Evolutionary conservation across 2,329 filamentous ascomycete species (phyloP).

Genomic region (Exutisphaerella laricina): DNA sequence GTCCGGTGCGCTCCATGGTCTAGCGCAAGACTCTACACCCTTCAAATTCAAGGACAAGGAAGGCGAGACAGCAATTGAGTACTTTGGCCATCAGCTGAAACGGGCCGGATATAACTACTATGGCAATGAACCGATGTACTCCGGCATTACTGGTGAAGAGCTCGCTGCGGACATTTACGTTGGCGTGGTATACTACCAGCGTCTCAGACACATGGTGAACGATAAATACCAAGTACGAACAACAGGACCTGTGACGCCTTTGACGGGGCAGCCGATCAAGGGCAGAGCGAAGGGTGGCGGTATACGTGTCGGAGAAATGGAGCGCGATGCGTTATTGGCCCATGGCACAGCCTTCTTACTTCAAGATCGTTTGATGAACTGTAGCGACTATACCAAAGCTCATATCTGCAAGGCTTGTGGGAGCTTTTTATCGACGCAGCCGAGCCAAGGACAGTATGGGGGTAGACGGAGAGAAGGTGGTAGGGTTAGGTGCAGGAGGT

Average conservation of each 20-base stretch:
- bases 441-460: slow-evolving; percentile 53
- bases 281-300: slow-evolving; percentile 92
- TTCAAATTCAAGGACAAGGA: slow-evolving; percentile 79
- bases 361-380: slow-evolving; percentile 94
- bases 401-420: slow-evolving; percentile 89
- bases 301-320: slow-evolving; percentile 99
- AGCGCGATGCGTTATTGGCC: slow-evolving; percentile 88
- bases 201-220: slow-evolving; percentile 98
- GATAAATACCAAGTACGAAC: slow-evolving; percentile 99
- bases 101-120: slow-evolving; percentile 97
- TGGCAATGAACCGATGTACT: slow-evolving; percentile 98
- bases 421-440: slow-evolving; percentile 82
- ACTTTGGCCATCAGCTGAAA: slow-evolving; percentile 92
- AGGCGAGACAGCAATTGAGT: slow-evolving; percentile 83
- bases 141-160: slow-evolving; percentile 90
- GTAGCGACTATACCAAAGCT: slow-evolving; percentile 83
- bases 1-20: slow-evolving; percentile 83
- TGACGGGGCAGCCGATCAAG: slow-evolving; percentile 95
- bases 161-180: slow-evolving; percentile 93
- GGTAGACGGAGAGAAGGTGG: slow-evolving; percentile 25
- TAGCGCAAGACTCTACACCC: slow-evolving; percentile 93
- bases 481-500: slow-evolving; percentile 33
- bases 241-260: slow-evolving; percentile 81
- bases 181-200: slow-evolving; percentile 96
- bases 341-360: slow-evolving; percentile 93